Percentiles rank a stretch among this genome's conserved stretches.
Evolutionary conservation across 208 protist species (phyloP).

Genomic region (Wallacemonas sp.): DNA sequence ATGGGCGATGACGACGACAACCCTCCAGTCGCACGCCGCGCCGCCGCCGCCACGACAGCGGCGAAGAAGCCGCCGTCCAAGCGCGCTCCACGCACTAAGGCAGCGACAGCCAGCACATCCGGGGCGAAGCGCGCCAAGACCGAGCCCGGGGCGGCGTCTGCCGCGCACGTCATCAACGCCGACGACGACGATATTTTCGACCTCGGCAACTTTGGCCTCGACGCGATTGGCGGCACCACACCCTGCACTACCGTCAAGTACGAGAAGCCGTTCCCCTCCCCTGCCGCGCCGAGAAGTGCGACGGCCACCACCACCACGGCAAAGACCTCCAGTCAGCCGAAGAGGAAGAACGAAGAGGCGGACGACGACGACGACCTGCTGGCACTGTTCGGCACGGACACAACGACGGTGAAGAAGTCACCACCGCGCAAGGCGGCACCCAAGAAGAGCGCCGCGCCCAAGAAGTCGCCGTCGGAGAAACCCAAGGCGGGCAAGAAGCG

Average conservation of each 20-base stretch:
- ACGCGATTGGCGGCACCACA: conserved; percentile 37
- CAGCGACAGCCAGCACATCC: neutral
- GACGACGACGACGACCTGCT: conserved; percentile 40
- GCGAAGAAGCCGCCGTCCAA: conserved; percentile 28
- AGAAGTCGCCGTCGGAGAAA: conserved; percentile 22
- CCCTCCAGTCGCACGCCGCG: conserved; percentile 1
- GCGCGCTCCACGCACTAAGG: conserved; percentile 22
- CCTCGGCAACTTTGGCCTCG: conserved; percentile 79
- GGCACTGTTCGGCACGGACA: conserved; percentile 22
- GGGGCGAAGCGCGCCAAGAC: conserved; percentile 28
- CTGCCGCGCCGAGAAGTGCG: conserved; percentile 1
- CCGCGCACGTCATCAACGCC: neutral
- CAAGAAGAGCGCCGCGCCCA: conserved; percentile 13
- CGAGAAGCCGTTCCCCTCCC: conserved; percentile 12
- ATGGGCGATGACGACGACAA: conserved; percentile 39
- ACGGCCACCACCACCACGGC: neutral
- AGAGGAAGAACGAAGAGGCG: conserved; percentile 17
- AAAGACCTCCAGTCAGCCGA: neutral
- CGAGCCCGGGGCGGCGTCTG: conserved; percentile 16
- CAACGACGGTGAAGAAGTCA: conserved; percentile 5
- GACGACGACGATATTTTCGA: conserved; percentile 59
- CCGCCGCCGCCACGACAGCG: conserved; percentile 16
- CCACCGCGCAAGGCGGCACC: conserved; percentile 17
- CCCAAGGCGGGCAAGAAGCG: conserved; percentile 26
- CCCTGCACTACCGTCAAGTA: conserved; percentile 11